Evolutionary conservation across 2,329 filamentous ascomycete genomes (phyloP), one percentile per base, ranked within the genome.

Genomic region (Aspergillus caelatus): DNA sequence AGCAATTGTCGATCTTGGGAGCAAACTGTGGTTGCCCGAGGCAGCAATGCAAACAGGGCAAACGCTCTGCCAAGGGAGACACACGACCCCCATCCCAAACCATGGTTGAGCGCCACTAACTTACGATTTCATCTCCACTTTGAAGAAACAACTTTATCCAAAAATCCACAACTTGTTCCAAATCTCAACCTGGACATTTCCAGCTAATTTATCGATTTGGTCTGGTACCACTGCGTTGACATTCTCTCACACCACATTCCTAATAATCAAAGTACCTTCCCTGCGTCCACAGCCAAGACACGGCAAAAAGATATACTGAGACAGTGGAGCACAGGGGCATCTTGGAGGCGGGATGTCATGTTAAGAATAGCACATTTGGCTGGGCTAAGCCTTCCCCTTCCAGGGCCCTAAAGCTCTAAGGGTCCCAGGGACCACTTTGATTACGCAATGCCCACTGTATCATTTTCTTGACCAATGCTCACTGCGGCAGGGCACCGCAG

Each of bases 351-450:
- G 58, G 58, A 58, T 53, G 59, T 58, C 57, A 65, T 55, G 62
- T 65, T 60, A 65, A 68, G 65, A 70, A 70, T 70, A 70, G 67
- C 50, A 67, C 60, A 58, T 48, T 41, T 34, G 46, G 46, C 55
- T 43, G 50, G 53, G 57, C 52, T 61, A 58, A 58, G 41, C 64
- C 62, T 64, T 58, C 57, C 34, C 56, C 41, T 58, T 60, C 52
- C 34, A 36, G 56, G 55, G 63, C 60, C 45, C 56, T 39, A 41
- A 60, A 30, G 53, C 52, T 34, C 41, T 43, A 58, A 62, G 62
- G 62, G 61, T 61, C 60, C 30, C 36, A 62, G 64, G 65, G 65
- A 64, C 68, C 67, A 69, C 68, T 57, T 48, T 26, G 67, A 60
- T 70, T 70, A 70, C 68, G 67, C 68, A 70, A 70, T 62, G 62